A percentile compares a stretch with the other conserved stretches of the same genome.
Conservation (phyloP, 495 filamentous ascomycete species). For the Penicilliopsis zonata region DNA sequence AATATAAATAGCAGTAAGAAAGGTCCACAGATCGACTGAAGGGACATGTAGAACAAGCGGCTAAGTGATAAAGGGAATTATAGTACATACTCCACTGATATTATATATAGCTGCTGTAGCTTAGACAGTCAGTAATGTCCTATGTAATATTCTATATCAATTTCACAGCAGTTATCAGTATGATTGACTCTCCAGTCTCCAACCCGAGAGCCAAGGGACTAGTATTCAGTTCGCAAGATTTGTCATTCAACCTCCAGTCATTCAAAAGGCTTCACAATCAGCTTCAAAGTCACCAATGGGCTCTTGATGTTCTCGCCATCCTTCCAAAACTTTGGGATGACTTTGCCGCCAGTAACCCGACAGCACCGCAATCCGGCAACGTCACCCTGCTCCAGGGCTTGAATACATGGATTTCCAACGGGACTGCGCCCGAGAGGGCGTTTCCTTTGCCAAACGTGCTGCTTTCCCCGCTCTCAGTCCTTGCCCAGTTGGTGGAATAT, state of each 20-base stretch:
- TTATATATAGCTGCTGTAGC: too few relatives aligned
- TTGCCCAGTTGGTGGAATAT: neutral
- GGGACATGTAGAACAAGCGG: too few relatives aligned
- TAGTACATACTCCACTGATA: too few relatives aligned
- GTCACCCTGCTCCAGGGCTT: neutral
- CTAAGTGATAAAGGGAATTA: too few relatives aligned
- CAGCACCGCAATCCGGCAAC: neutral
- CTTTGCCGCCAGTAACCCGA: neutral
- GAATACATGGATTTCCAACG: slow-evolving; percentile 1
- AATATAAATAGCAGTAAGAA: too few relatives aligned
- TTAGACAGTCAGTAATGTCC: too few relatives aligned
- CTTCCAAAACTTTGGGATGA: neutral
- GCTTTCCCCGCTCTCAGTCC: neutral
- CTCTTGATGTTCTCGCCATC: neutral
- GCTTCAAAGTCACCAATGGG: slow-evolving; percentile 1
- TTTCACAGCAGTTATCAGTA: too few relatives aligned
- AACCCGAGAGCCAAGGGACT: neutral
- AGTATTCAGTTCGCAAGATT: neutral
- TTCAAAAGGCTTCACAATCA: neutral
- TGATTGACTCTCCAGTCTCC: neutral
- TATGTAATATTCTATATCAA: too few relatives aligned
- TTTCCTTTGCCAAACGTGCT: slow-evolving; percentile 1
- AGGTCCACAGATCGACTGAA: too few relatives aligned
- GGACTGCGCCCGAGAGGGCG: neutral
- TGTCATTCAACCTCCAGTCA: neutral